Conservation (phyloP, 345 rosid genomes). For the Garcia nutans region DNA sequence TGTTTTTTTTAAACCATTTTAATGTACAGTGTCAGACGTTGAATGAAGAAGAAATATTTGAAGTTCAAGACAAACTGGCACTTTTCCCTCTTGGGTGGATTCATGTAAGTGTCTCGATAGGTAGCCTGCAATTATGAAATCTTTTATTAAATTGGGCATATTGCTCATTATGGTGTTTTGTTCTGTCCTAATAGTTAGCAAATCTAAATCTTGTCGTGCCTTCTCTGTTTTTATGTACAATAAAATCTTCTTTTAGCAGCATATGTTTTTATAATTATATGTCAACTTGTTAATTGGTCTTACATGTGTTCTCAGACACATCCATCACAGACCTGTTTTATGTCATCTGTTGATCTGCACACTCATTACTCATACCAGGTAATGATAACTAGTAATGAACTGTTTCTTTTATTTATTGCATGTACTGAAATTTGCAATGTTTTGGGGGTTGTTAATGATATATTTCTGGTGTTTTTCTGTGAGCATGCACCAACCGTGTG, state of each 20-base stretch:
- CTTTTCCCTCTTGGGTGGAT: conserved; percentile 97
- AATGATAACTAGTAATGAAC: conserved; percentile 9
- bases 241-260: background rate
- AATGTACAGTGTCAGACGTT: conserved; percentile 73
- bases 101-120: conserved; percentile 55
- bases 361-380: conserved; percentile 99
- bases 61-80: conserved; percentile 76
- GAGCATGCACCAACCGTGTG: background rate
- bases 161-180: background rate
- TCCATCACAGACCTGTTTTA: conserved; percentile 95
- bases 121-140: background rate
- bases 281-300: conserved; percentile 12
- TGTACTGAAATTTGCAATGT: background rate
- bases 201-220: background rate
- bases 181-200: background rate
- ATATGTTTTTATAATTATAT: background rate
- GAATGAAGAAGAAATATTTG: conserved; percentile 93
- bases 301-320: conserved; percentile 69
- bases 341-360: conserved; percentile 98
- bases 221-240: background rate
- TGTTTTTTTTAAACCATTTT: conserved; percentile 5
- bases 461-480: background rate
- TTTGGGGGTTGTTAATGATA: background rate
- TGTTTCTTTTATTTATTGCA: conserved; percentile 7
- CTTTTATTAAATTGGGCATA: background rate